These are phyloP conservation scores for Ceratobasidium sp. DNA, from an alignment of 1,284 basidiomycete genomes.

Conservation along the genomic window DNA sequence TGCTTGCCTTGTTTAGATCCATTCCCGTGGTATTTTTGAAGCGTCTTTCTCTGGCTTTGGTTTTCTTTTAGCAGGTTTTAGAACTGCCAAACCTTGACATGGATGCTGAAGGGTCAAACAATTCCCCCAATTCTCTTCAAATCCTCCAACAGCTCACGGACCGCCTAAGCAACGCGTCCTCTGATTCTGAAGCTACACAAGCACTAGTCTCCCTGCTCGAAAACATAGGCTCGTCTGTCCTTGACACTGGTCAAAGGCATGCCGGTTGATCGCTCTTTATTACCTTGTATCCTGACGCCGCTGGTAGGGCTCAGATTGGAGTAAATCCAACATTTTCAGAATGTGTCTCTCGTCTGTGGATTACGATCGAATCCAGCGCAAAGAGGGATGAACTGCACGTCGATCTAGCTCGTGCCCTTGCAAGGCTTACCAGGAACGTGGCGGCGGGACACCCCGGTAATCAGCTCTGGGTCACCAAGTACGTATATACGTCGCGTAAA, in stretches of 20 bases:
- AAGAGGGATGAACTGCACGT: not conserved
- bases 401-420: conserved; percentile 54
- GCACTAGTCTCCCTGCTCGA: not conserved
- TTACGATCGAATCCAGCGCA: not conserved
- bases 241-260: not conserved
- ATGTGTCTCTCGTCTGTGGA: not conserved
- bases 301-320: not conserved
- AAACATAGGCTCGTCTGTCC: not conserved
- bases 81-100: not conserved
- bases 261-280: no score
- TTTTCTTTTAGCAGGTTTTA: no score
- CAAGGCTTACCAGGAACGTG: conserved; percentile 79
- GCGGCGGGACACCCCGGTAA: conserved; percentile 73
- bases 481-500: conserved; percentile 53
- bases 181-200: not conserved
- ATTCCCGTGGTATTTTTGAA: no score
- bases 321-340: not conserved
- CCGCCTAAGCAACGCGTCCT: not conserved
- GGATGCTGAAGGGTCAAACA: not conserved
- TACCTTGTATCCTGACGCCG: no score
- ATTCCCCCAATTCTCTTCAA: not conserved
- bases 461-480: conserved; percentile 71
- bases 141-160: not conserved
- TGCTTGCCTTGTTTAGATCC: no score
- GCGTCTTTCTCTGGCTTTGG: no score